Conservation (phyloP, 352 stramenopile species). For the Pythium plurisporium region DNA sequence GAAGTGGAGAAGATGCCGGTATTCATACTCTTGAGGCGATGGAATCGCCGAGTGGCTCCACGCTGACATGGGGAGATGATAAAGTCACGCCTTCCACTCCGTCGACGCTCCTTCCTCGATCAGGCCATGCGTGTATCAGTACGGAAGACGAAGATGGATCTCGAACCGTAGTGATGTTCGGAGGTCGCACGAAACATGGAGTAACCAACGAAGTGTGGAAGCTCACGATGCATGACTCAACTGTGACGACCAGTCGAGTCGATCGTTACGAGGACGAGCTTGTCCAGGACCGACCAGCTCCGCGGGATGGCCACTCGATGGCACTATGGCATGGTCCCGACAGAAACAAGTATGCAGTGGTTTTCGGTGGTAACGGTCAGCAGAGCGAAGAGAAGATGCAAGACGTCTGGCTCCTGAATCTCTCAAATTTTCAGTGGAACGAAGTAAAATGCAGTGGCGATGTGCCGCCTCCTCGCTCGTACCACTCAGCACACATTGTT, state of each 20-base stretch:
- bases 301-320: conserved; percentile 66
- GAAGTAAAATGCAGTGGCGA: conserved; percentile 35
- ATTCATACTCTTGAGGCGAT: conserved; percentile 32
- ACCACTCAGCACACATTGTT: conserved; percentile 57
- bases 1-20: conserved; percentile 40
- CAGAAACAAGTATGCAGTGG: conserved; percentile 22
- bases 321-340: conserved; percentile 17
- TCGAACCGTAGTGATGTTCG: conserved; percentile 42
- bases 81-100: neutral
- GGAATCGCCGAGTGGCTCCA: neutral
- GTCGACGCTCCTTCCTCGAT: conserved; percentile 16
- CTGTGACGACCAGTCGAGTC: neutral
- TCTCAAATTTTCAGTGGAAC: conserved; percentile 30
- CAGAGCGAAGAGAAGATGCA: conserved; percentile 63
- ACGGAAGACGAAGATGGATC: conserved; percentile 9
- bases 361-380: conserved; percentile 74
- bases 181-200: conserved; percentile 54
- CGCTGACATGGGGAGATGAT: conserved; percentile 3
- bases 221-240: neutral
- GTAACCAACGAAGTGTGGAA: conserved; percentile 45
- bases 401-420: conserved; percentile 66
- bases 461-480: conserved; percentile 48
- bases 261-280: neutral
- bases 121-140: conserved; percentile 44
- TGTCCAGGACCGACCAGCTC: conserved; percentile 23